phyloP scores from a whole-genome alignment of 768 basidiomycete species.

The Boletales sp. region DNA sequence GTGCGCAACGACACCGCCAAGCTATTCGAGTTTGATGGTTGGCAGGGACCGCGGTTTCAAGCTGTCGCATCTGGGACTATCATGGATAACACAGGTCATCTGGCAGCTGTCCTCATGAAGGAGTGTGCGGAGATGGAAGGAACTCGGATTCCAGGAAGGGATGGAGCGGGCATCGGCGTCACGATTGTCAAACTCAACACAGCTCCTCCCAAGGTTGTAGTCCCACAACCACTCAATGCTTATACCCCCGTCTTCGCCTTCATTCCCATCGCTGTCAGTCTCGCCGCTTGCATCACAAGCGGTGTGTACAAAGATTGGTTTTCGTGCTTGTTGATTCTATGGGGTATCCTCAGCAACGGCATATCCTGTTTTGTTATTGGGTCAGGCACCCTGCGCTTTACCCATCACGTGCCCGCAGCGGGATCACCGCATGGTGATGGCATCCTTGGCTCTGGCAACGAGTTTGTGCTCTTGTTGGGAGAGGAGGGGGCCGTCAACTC shows the following conservation, averaged over 20 bases:
- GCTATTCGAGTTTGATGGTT: slow-evolving; percentile 30
- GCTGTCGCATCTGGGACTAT: slow-evolving; percentile 31
- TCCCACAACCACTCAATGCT: slow-evolving; percentile 16
- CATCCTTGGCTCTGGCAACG: slow-evolving; percentile 17
- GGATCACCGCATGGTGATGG: slow-evolving; percentile 32
- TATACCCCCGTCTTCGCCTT: slow-evolving; percentile 24
- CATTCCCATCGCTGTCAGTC: slow-evolving; percentile 29
- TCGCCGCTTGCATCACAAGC: slow-evolving; percentile 26
- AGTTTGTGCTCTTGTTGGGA: slow-evolving; percentile 29
- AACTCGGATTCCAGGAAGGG: slow-evolving; percentile 20
- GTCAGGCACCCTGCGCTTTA: slow-evolving; percentile 27
- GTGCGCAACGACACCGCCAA: slow-evolving; percentile 29
- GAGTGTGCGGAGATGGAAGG: slow-evolving; percentile 16
- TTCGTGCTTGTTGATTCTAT: slow-evolving; percentile 32
- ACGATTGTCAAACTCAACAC: slow-evolving; percentile 27
- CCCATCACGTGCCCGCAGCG: slow-evolving; percentile 22
- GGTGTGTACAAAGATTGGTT: slow-evolving; percentile 33
- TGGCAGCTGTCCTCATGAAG: slow-evolving; percentile 29
- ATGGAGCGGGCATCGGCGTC: slow-evolving; percentile 20
- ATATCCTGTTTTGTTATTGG: slow-evolving; percentile 33
- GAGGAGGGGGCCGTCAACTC: slow-evolving; percentile 30
- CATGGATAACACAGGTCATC: slow-evolving; percentile 30
- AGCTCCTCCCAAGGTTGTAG: slow-evolving; percentile 12
- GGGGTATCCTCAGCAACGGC: slow-evolving; percentile 32
- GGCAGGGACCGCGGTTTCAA: slow-evolving; percentile 29